Evolutionary conservation across 108 stramenopile species (phyloP).

Genomic region (Phaeodactylum tricornutum): DNA sequence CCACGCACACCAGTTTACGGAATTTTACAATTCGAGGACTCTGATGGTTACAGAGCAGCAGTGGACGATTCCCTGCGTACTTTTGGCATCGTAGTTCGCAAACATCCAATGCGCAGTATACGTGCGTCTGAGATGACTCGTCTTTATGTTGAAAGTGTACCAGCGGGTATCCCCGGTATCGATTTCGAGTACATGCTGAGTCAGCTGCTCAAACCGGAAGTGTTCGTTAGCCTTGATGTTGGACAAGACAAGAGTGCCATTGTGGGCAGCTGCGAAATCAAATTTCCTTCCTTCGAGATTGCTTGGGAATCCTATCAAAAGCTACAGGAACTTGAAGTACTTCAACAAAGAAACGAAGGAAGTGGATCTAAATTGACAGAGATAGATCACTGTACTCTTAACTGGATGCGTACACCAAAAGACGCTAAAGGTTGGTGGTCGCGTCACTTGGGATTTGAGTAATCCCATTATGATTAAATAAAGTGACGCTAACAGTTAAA

Average conservation of each 20-base stretch:
- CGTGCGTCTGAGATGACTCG: constrained; percentile 35
- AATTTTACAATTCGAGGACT: constrained; percentile 41
- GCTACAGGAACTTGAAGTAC: constrained; percentile 19
- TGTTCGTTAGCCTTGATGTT: constrained; percentile 47
- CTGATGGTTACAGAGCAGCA: constrained; percentile 33
- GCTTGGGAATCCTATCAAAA: constrained; percentile 42
- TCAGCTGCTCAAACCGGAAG: constrained; percentile 35
- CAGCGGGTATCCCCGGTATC: constrained; percentile 26
- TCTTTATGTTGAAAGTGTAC: constrained; percentile 60
- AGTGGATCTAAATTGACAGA: no score
- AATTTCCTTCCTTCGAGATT: constrained; percentile 51
- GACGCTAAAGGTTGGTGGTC: constrained; percentile 73
- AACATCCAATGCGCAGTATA: constrained; percentile 51
- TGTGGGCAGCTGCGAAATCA: constrained; percentile 45
- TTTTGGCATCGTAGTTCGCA: constrained; percentile 70
- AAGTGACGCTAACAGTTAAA: no score
- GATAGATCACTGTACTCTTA: constrained; percentile 28
- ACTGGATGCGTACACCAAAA: constrained; percentile 66
- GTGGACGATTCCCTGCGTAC: constrained; percentile 40
- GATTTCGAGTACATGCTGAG: constrained; percentile 58
- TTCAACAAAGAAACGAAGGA: constrained; percentile 9
- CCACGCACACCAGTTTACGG: constrained; percentile 74
- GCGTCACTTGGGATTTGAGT: constrained; percentile 35
- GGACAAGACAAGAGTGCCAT: constrained; percentile 23
- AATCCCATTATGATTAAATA: neutral